These are phyloP conservation scores for Yamadazyma aaseri DNA, from an alignment of 1,139 yeast species.

Conservation along the genomic window DNA sequence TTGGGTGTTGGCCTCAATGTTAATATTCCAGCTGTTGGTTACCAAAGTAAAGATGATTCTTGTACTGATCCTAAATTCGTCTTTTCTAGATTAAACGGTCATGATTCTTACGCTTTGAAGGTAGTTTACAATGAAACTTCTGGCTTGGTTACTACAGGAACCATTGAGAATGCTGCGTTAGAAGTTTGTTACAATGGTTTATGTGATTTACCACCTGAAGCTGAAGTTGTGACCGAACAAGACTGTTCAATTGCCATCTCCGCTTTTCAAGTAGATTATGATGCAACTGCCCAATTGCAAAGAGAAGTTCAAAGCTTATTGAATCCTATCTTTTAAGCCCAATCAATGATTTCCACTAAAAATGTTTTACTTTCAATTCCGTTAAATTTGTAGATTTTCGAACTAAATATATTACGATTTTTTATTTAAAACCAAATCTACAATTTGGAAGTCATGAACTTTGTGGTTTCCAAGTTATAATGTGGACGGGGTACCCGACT, in stretches of 20 bases:
- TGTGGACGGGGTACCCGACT: conserved; percentile 19
- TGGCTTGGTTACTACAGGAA: conserved; percentile 20
- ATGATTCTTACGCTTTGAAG: conserved; percentile 27
- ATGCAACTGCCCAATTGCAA: conserved; percentile 32
- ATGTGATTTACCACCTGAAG: conserved; percentile 38
- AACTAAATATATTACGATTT: no score
- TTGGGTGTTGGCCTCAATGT: conserved; percentile 42
- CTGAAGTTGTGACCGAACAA: conserved; percentile 20
- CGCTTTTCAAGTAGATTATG: conserved; percentile 42
- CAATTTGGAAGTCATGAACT: conserved; percentile 5
- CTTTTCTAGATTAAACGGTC: conserved; percentile 38
- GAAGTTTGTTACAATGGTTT: conserved; percentile 32
- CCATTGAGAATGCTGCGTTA: conserved; percentile 19
- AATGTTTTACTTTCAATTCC: no score
- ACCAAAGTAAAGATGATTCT: conserved; percentile 23
- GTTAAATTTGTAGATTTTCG: no score
- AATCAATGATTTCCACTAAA: no score
- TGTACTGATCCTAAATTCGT: conserved; percentile 37
- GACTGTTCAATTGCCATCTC: conserved; percentile 37
- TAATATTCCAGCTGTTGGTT: conserved; percentile 43
- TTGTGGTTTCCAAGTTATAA: conserved; percentile 11
- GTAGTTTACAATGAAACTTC: conserved; percentile 31
- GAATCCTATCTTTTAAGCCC: conserved; percentile 4
- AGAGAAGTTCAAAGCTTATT: conserved; percentile 14
- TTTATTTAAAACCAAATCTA: conserved; percentile 1